Evolutionary conservation across 73 alveolate species (phyloP).

Genomic region (Tetrahymena malaccensis): DNA sequence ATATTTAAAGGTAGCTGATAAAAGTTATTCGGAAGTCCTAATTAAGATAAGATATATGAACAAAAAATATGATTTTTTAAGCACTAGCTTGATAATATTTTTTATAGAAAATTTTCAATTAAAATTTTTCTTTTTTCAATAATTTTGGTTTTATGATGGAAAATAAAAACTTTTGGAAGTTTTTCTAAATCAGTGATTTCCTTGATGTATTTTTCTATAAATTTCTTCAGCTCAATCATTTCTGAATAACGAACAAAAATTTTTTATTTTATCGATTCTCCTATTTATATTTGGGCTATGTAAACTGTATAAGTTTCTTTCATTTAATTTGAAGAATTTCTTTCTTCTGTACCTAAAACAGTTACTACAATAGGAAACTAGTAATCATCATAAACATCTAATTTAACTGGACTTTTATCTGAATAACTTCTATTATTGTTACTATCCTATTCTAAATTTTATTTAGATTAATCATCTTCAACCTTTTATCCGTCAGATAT

Average conservation of each 20-base stretch:
- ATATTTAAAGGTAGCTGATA: background rate
- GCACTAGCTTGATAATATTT: background rate
- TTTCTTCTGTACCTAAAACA: background rate
- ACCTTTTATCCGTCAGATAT: background rate
- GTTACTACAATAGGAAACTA: background rate
- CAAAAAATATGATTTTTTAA: background rate
- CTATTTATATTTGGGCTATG: background rate
- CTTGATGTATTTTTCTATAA: background rate
- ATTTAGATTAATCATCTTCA: background rate
- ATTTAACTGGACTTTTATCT: background rate
- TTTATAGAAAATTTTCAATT: background rate
- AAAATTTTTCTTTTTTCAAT: background rate
- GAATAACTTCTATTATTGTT: background rate
- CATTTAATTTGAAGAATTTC: background rate
- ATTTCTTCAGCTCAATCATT: background rate
- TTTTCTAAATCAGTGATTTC: background rate
- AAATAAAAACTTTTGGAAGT: background rate
- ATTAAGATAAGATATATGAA: background rate
- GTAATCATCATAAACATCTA: background rate
- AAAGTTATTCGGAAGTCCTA: background rate
- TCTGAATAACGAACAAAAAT: background rate
- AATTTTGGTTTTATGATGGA: background rate
- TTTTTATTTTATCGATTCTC: background rate
- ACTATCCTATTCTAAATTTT: background rate
- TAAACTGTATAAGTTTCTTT: background rate